A percentile compares a stretch with the other conserved stretches of the same genome.
Evolutionary conservation across 129 eudicot genomes (phyloP).

Genomic region (Artemisia argyi): DNA sequence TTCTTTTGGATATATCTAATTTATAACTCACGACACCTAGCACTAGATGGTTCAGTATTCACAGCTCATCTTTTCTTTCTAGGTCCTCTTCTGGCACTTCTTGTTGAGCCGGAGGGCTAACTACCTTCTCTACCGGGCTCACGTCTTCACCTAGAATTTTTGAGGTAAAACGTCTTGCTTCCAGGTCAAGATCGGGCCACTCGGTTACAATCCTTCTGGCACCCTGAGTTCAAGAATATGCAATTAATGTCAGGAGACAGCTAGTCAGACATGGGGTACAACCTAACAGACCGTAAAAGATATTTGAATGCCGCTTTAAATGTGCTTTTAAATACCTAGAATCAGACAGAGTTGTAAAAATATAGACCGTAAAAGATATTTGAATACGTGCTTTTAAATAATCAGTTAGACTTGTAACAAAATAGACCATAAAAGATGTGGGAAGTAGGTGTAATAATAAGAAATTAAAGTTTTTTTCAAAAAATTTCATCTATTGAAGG

Average conservation of each 20-base stretch:
- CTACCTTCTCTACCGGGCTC: slow-evolving; percentile 46
- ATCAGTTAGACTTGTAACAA: too few relatives aligned
- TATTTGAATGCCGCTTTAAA: too few relatives aligned
- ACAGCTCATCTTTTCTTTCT: slow-evolving; percentile 67
- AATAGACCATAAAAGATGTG: too few relatives aligned
- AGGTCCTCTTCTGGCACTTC: slow-evolving; percentile 33
- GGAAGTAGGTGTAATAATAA: too few relatives aligned
- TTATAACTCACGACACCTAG: not conserved
- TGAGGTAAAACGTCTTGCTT: slow-evolving; percentile 84
- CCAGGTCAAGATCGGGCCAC: slow-evolving; percentile 92
- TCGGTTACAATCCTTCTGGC: slow-evolving; percentile 90
- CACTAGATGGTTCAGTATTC: slow-evolving; percentile 11
- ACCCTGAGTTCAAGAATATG: slow-evolving; percentile 46
- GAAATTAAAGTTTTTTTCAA: too few relatives aligned
- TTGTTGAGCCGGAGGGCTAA: slow-evolving; percentile 35
- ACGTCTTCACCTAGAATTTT: slow-evolving; percentile 62
- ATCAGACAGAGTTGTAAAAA: too few relatives aligned
- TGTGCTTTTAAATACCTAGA: too few relatives aligned
- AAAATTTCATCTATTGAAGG: too few relatives aligned
- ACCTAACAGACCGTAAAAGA: too few relatives aligned
- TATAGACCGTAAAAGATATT: too few relatives aligned
- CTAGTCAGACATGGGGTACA: not conserved
- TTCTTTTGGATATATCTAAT: too few relatives aligned
- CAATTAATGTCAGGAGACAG: not conserved
- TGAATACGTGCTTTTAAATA: too few relatives aligned